These are phyloP conservation scores for Aspergillus avenaceus DNA, from an alignment of 495 filamentous ascomycete species.

Conservation along the genomic window DNA sequence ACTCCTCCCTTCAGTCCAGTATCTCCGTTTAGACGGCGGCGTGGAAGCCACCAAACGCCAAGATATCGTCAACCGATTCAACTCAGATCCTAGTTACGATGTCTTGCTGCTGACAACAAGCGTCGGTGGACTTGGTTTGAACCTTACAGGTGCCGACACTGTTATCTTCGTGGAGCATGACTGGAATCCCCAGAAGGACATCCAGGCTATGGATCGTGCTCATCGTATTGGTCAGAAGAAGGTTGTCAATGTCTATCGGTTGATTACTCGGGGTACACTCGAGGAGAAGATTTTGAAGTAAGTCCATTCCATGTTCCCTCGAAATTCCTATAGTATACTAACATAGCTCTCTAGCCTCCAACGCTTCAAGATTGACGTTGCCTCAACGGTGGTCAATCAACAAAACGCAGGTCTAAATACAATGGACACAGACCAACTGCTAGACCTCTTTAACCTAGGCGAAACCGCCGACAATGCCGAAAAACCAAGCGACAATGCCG, in stretches of 20 bases:
- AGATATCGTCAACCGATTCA: conserved; percentile 97
- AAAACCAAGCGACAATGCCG: conserved; percentile 45
- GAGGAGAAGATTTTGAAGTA: conserved; percentile 98
- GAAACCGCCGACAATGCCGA: conserved; percentile 69
- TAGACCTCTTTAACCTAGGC: conserved; percentile 92
- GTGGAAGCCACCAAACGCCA: conserved; percentile 89
- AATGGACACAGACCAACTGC: conserved; percentile 97
- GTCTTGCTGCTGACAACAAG: conserved; percentile 87
- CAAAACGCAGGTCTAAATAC: conserved; percentile 92
- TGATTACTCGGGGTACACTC: conserved; percentile 90
- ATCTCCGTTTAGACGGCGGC: conserved; percentile 83
- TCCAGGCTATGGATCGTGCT: conserved; percentile 98
- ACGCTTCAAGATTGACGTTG: conserved; percentile 99
- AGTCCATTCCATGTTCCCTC: conserved; percentile 22
- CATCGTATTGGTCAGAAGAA: conserved; percentile 99
- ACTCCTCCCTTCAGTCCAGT: conserved; percentile 82
- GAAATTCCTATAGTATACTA: conserved; percentile 10
- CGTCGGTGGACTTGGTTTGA: conserved; percentile 91
- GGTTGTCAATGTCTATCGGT: conserved; percentile 97
- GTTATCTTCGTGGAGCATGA: conserved; percentile 99
- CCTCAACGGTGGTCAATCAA: conserved; percentile 96
- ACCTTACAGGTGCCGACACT: conserved; percentile 94
- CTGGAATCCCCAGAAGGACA: conserved; percentile 98
- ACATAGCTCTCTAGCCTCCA: conserved; percentile 63
- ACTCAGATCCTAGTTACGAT: conserved; percentile 93